A percentile compares a stretch with the other conserved stretches of the same genome.
Evolutionary conservation across 2,329 filamentous ascomycete species (phyloP).

Genomic region (Exophiala dermatitidis): DNA sequence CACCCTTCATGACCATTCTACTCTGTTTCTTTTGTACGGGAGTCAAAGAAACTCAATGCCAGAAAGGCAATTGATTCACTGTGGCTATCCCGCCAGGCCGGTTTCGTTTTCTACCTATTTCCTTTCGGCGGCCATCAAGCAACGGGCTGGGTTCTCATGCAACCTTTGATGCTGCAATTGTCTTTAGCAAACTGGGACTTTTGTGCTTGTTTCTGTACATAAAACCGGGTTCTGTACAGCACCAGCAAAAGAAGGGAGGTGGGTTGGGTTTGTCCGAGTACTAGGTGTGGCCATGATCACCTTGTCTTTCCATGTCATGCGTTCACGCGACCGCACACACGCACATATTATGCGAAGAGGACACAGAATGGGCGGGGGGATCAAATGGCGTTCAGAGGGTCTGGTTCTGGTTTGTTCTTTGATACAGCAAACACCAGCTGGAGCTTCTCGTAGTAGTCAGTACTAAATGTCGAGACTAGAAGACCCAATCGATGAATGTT

Average conservation of each 20-base stretch:
- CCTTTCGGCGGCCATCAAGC: conserved; percentile 6
- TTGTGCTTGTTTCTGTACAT: conserved; percentile 19
- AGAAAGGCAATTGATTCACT: no score
- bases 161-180: background rate
- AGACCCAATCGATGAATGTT: background rate
- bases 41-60: background rate
- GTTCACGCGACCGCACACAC: conserved; percentile 18
- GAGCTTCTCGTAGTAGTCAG: background rate
- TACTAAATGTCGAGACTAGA: background rate
- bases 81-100: no score
- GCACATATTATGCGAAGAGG: conserved; percentile 4
- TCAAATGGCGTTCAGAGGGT: conserved; percentile 1
- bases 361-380: background rate
- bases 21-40: background rate
- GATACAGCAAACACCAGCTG: background rate
- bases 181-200: background rate
- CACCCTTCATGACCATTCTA: conserved; percentile 12
- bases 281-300: conserved; percentile 5
- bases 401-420: background rate
- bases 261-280: background rate
- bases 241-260: conserved; percentile 16
- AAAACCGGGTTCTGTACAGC: conserved; percentile 22
- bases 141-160: conserved; percentile 10
- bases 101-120: background rate
- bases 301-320: conserved; percentile 10